Evolutionary conservation across 129 eudicot genomes (phyloP), one percentile per base, ranked within the genome.

Genomic region (Silybum marianum): DNA sequence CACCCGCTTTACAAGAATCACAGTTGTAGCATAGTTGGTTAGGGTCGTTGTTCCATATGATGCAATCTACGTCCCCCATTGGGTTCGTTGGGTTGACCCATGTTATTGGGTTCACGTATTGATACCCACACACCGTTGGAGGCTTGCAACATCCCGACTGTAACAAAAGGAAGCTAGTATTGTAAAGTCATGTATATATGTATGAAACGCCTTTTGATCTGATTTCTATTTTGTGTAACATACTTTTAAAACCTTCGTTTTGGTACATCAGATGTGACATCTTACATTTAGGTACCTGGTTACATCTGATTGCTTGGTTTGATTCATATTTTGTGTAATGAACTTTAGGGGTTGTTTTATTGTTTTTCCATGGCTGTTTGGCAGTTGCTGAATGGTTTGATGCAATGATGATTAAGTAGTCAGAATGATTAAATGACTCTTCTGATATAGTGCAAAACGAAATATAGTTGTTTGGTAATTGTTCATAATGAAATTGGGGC

Each of bases 131-230:
- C n/a, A 80, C 83, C 3, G 89, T 89, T 80, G 98, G 98, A 14
- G 98, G 98, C 86, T 95, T 95, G 75, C 97, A 95, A 69, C 98
- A 95, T 77, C 98, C 98, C 3, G 97, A 92, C 97, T 95, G 87
- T 28, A 72, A 38, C 39, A 21, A 13, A 34, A 42, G 11, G 10
- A 44, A 9, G 44, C 3, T 11, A 68, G 7, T 23, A 44, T 66
- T 3, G 66, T 40, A 54, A 34, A 16, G 16, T 23, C 77, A 66
- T 78, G 3, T 46, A 16, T 22, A 24, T 40, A 40, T 40, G 48
- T 38, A 40, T 9, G 2, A 13, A 32, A 32, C n/a, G n/a, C n/a
- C n/a, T n/a, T n/a, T n/a, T n/a, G n/a, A n/a, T n/a, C n/a, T n/a
- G n/a, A n/a, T n/a, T n/a, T n/a, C n/a, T n/a, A n/a, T n/a, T n/a